Evolutionary conservation across 345 rosid species (phyloP).

Genomic region (Cardiospermum halicacabum): DNA sequence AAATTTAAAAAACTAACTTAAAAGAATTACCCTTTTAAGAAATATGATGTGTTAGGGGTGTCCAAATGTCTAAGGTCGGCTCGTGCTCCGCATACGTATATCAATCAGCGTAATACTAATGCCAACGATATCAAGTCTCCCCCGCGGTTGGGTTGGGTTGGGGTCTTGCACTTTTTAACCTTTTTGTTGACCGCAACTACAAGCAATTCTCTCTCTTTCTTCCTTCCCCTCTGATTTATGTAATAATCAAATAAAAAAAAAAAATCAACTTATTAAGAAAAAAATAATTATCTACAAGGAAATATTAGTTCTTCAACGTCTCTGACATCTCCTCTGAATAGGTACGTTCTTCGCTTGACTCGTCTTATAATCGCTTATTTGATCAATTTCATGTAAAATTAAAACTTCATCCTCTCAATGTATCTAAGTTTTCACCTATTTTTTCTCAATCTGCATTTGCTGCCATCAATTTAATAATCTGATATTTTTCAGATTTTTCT

Average conservation of each 20-base stretch:
- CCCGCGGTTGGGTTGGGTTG: background rate
- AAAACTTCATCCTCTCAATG: background rate
- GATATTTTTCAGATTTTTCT: slow-evolving; percentile 16
- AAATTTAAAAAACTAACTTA: too few relatives aligned
- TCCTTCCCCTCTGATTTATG: background rate
- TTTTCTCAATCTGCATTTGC: slow-evolving; percentile 27
- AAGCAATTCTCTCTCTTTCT: slow-evolving; percentile 2
- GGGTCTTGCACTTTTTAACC: background rate
- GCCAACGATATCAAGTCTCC: too few relatives aligned
- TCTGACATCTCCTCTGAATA: slow-evolving; percentile 13
- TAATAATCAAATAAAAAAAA: background rate
- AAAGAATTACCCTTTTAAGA: too few relatives aligned
- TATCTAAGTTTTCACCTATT: background rate
- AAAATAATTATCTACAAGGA: background rate
- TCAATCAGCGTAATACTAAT: too few relatives aligned
- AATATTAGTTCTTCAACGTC: slow-evolving; percentile 16
- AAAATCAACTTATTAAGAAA: background rate
- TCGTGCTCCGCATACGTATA: too few relatives aligned
- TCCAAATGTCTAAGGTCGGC: too few relatives aligned
- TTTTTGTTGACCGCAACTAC: background rate
- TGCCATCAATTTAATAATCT: slow-evolving; percentile 11
- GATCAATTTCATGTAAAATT: too few relatives aligned
- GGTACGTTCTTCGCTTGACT: slow-evolving; percentile 4
- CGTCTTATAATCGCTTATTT: background rate
- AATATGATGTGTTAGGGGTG: too few relatives aligned